Evolutionary conservation across 148 eudicot genomes (phyloP), one percentile per base, ranked within the genome.

Genomic region (Nepenthes mirabilis): DNA sequence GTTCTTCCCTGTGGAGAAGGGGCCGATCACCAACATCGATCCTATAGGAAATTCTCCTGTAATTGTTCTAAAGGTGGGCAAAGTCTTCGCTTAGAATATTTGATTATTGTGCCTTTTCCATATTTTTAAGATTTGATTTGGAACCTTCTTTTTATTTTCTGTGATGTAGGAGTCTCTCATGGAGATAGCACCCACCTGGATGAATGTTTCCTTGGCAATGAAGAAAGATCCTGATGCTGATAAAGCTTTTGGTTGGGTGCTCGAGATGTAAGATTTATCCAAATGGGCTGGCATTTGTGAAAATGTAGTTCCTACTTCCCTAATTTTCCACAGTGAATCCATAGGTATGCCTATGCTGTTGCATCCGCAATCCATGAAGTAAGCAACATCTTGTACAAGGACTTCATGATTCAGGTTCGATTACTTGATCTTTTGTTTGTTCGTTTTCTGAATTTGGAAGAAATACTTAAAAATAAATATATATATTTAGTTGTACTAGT

Each of bases 41-140:
- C 97, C 99, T 6, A 89, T 94, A 35, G 99, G 99, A 47, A 94
- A 94, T 70, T 94, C 99, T 52, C 99, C 99, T 43, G 93, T 89
- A 60, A 86, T 94, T 59, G 84, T 94, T 56, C 86, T 77, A 51
- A 94, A 94, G 95, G 99, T 88, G 75, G 55, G 14, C 11, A 33
- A 8, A 10, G 36, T 23, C 33, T 55, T 55, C 36, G 5, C n/a
- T 32, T 52, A 52, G 55, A n/a, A 5, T 12, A 58, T 23, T 2
- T 36, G 33, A 14, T 55, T 61, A 35, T 47, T 6, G n/a, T 40
- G 37, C 33, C 14, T 34, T 55, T 33, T 9, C 56, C 43, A 12
- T 35, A 33, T 33, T 49, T 4, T 34, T 37, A 3, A 37, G 43
- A 33, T 40, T 50, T 47, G 3, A 2, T 36, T 33, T 48, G 34